phyloP scores from a whole-genome alignment of 1,139 yeast species.

The Geotrichum aggregatum region DNA sequence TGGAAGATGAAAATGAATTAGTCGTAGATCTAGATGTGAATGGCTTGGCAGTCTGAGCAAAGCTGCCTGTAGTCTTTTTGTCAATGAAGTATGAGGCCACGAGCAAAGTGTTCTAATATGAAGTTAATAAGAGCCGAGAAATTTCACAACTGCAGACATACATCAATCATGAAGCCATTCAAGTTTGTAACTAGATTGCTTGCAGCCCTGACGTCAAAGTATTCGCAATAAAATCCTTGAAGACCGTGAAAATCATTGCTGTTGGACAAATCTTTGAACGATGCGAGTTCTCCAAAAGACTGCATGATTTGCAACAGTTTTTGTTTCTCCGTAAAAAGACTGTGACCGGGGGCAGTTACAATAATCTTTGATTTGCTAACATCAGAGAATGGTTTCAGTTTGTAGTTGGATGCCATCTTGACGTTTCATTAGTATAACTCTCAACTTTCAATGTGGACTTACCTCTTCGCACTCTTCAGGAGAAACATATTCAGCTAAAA shows the following conservation, averaged over 20 bases:
- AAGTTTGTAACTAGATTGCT: conserved; percentile 29
- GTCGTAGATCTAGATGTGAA: neutral
- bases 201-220: conserved; percentile 39
- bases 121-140: conserved; percentile 9
- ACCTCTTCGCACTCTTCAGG: conserved; percentile 13
- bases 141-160: neutral
- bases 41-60: neutral
- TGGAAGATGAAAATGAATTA: too few species aligned
- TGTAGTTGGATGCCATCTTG: too few species aligned
- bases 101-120: conserved; percentile 2
- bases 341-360: conserved; percentile 8
- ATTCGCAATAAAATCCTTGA: conserved; percentile 34
- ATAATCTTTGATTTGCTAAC: conserved; percentile 10
- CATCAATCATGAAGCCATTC: conserved; percentile 26
- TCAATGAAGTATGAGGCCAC: conserved; percentile 15
- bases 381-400: conserved; percentile 11
- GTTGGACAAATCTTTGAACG: conserved; percentile 6
- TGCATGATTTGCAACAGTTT: conserved; percentile 10
- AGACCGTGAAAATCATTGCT: conserved; percentile 1
- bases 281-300: conserved; percentile 11
- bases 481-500: conserved; percentile 8
- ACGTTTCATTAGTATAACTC: neutral
- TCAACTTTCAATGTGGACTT: neutral
- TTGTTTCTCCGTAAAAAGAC: neutral
- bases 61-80: neutral